Evolutionary conservation across 352 stramenopile species (phyloP).

Genomic region (Globisporangium barbulae): DNA sequence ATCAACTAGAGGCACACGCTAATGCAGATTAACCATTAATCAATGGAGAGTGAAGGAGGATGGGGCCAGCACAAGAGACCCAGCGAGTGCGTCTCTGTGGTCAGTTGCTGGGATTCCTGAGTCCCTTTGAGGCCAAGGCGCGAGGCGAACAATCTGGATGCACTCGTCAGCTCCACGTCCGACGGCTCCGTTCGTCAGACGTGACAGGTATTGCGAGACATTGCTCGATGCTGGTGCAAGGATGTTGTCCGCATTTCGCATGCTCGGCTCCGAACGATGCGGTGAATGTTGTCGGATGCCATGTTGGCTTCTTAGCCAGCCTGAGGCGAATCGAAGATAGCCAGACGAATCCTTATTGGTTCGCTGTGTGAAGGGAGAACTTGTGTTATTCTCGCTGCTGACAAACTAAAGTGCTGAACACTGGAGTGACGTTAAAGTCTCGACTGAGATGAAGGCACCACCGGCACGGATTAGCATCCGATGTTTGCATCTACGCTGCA

Average conservation of each 20-base stretch:
- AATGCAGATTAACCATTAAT: slow-evolving; percentile 3
- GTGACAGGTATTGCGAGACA: background rate
- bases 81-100: background rate
- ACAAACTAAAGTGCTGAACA: too few relatives aligned
- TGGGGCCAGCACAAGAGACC: background rate
- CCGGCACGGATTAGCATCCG: too few relatives aligned
- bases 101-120: background rate
- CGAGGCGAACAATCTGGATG: background rate
- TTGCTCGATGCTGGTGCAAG: background rate
- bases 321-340: too few relatives aligned
- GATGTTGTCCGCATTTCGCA: background rate
- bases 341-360: too few relatives aligned
- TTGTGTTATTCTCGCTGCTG: too few relatives aligned
- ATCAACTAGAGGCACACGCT: background rate
- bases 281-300: background rate
- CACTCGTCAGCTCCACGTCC: background rate
- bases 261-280: too few relatives aligned
- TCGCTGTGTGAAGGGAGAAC: too few relatives aligned
- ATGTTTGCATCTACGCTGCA: too few relatives aligned
- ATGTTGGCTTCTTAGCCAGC: background rate
- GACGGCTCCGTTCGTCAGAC: background rate
- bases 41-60: background rate
- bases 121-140: background rate
- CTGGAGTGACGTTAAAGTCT: too few relatives aligned
- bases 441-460: too few relatives aligned